These are phyloP conservation scores for Panicum hallii DNA, from an alignment of 202 grass and related monocot species.

Conservation along the genomic window DNA sequence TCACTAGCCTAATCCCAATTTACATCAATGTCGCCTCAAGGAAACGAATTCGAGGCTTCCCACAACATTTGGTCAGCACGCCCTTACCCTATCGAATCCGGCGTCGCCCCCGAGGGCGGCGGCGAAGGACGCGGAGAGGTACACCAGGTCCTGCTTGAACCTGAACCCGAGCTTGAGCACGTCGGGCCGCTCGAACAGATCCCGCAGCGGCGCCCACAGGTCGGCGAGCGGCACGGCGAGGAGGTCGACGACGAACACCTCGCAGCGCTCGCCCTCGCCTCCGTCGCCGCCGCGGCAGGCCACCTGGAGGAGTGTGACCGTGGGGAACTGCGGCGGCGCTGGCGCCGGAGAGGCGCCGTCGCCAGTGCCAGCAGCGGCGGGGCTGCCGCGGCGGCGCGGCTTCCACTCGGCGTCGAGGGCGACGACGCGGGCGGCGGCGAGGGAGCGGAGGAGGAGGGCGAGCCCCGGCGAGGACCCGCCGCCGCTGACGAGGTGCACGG, in stretches of 20 bases:
- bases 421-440: slow-evolving; percentile 54
- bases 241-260: slow-evolving; percentile 84
- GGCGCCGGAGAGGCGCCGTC: neutral
- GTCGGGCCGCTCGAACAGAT: slow-evolving; percentile 67
- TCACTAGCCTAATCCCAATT: neutral
- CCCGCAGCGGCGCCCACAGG: slow-evolving; percentile 65
- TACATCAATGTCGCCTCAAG: neutral
- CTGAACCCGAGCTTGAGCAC: slow-evolving; percentile 83
- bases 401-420: slow-evolving; percentile 97
- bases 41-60: slow-evolving; percentile 13
- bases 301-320: slow-evolving; percentile 79
- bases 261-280: neutral
- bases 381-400: slow-evolving; percentile 52
- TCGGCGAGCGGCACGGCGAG: slow-evolving; percentile 66
- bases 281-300: slow-evolving; percentile 51
- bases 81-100: slow-evolving; percentile 69
- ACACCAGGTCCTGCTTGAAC: slow-evolving; percentile 95
- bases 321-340: slow-evolving; percentile 46
- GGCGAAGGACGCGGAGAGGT: slow-evolving; percentile 85
- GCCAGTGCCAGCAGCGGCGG: neutral
- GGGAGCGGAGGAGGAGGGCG: slow-evolving; percentile 51
- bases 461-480: slow-evolving; percentile 57
- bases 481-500: slow-evolving; percentile 64
- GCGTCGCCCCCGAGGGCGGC: slow-evolving; percentile 53
- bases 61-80: neutral